Percentiles rank a stretch among this genome's conserved stretches.
These are phyloP conservation scores for Plectosphaerella plurivora DNA, from an alignment of 2,329 filamentous ascomycete genomes.

Conservation along the genomic window DNA sequence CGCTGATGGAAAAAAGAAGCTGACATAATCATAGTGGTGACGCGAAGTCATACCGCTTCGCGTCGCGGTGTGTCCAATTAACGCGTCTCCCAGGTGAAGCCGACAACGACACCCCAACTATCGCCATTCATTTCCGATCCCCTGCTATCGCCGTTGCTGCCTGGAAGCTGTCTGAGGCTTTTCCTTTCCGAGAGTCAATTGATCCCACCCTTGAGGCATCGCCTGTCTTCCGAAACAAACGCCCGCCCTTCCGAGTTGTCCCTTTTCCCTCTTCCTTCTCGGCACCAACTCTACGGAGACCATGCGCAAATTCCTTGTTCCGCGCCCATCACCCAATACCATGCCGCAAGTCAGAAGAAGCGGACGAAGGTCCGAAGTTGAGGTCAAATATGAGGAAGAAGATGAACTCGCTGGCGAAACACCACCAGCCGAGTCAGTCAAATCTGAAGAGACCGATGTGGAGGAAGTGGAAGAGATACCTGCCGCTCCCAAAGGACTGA, in stretches of 20 bases:
- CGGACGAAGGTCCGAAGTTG: background rate
- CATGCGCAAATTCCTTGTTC: slow-evolving; percentile 3
- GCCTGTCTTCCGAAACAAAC: no score
- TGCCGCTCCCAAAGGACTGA: slow-evolving; percentile 44
- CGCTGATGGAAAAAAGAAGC: background rate
- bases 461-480: slow-evolving; percentile 20
- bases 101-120: background rate
- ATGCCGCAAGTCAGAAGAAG: background rate
- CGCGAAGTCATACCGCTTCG: slow-evolving; percentile 5
- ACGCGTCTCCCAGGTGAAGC: slow-evolving; percentile 1
- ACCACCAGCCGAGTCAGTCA: background rate
- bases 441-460: slow-evolving; percentile 26
- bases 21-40: slow-evolving; percentile 2
- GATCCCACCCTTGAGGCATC: no score
- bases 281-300: background rate
- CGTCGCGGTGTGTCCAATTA: slow-evolving; percentile 5
- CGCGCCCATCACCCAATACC: background rate
- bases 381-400: background rate
- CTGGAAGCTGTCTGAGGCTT: background rate
- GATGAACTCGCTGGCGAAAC: background rate
- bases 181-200: no score
- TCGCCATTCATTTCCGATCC: background rate
- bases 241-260: no score
- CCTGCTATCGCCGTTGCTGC: no score
- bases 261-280: no score